phyloP scores from a whole-genome alignment of 1,284 basidiomycete genomes.

The Somion occarium region DNA sequence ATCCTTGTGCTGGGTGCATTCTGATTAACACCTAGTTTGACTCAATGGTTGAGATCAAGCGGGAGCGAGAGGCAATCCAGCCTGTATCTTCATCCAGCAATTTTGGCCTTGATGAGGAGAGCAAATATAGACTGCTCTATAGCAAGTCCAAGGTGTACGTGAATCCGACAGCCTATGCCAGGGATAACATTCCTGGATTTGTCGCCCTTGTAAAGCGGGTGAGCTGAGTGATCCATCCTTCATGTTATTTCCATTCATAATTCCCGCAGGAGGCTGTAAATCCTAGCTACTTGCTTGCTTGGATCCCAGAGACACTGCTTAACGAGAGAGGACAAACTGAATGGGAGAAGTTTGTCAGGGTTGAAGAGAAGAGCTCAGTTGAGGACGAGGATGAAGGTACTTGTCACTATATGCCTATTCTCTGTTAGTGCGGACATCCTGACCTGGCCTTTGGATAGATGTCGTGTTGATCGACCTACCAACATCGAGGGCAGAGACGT shows the following conservation, averaged over 20 bases:
- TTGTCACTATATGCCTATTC: too few relatives aligned
- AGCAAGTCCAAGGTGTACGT: slow-evolving; percentile 92
- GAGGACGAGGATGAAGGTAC: slow-evolving; percentile 72
- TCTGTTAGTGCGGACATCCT: background rate
- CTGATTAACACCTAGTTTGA: slow-evolving; percentile 35
- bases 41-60: slow-evolving; percentile 80
- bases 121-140: slow-evolving; percentile 70
- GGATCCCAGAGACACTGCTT: slow-evolving; percentile 80
- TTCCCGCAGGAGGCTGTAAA: slow-evolving; percentile 60
- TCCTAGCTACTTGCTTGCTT: slow-evolving; percentile 73
- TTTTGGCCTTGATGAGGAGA: slow-evolving; percentile 36
- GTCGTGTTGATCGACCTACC: slow-evolving; percentile 77
- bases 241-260: slow-evolving; percentile 7
- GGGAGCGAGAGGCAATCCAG: slow-evolving; percentile 20
- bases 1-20: slow-evolving; percentile 8
- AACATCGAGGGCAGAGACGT: slow-evolving; percentile 75
- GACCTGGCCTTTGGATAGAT: slow-evolving; percentile 54
- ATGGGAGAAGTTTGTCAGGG: slow-evolving; percentile 82
- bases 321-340: slow-evolving; percentile 73
- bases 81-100: slow-evolving; percentile 20
- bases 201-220: slow-evolving; percentile 83
- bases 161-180: slow-evolving; percentile 87
- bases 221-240: slow-evolving; percentile 22
- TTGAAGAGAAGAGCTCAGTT: slow-evolving; percentile 58
- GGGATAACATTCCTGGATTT: slow-evolving; percentile 93